Percentiles rank a stretch among this genome's conserved stretches.
phyloP scores from a whole-genome alignment of 1,284 basidiomycete species.

The Ceratobasidium sp. region DNA sequence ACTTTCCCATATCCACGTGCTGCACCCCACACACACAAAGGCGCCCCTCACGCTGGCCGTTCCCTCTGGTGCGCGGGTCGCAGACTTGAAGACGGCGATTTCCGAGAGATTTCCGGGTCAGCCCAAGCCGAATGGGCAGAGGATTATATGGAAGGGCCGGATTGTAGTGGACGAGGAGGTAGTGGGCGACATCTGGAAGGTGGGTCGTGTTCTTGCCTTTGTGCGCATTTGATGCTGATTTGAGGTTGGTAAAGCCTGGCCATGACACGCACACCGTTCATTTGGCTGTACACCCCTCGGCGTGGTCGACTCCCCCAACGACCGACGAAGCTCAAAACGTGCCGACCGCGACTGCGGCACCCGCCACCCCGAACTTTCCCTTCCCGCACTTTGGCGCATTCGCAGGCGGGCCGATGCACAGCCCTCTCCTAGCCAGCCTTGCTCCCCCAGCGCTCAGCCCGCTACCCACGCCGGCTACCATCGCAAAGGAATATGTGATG shows the following conservation, averaged over 20 bases:
- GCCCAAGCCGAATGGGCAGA: conserved; percentile 73
- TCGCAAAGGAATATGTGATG: conserved; percentile 44
- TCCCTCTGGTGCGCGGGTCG: conserved; percentile 61
- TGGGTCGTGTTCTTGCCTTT: conserved; percentile 52
- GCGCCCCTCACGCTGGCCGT: conserved; percentile 53
- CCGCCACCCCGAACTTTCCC: conserved; percentile 1
- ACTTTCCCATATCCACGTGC: conserved; percentile 25
- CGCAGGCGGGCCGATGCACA: neutral
- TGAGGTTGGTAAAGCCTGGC: conserved; percentile 57
- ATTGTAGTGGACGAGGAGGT: conserved; percentile 71
- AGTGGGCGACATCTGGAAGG: conserved; percentile 75
- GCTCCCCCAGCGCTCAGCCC: conserved; percentile 3
- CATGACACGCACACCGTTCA: conserved; percentile 72
- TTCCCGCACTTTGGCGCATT: neutral
- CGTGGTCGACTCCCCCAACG: conserved; percentile 70
- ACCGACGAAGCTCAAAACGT: conserved; percentile 48
- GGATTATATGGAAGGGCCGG: conserved; percentile 78
- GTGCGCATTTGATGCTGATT: conserved; percentile 35
- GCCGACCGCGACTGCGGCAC: conserved; percentile 13
- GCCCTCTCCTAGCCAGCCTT: conserved; percentile 4
- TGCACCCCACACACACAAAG: conserved; percentile 27
- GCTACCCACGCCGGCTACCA: conserved; percentile 23
- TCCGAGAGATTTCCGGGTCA: conserved; percentile 67
- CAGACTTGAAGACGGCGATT: conserved; percentile 75
- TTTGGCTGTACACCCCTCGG: conserved; percentile 77